Evolutionary conservation across 331 rosid species (phyloP).

Genomic region (Prunus yedoensis): DNA sequence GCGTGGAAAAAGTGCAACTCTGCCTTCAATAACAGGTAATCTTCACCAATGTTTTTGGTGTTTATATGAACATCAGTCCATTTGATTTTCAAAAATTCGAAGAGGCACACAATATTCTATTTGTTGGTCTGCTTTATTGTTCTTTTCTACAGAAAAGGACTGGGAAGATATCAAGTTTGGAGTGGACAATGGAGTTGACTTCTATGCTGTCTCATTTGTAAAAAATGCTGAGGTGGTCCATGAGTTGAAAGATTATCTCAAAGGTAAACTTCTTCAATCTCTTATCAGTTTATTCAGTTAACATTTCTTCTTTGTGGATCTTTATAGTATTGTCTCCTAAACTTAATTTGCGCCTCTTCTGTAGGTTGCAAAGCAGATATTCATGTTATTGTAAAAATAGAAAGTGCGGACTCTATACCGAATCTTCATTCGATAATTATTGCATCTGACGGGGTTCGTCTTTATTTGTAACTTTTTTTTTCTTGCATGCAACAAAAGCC

Average conservation of each 20-base stretch:
- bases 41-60: neutral
- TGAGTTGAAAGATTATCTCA: constrained; percentile 81
- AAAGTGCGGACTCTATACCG: constrained; percentile 94
- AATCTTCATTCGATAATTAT: constrained; percentile 91
- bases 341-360: constrained; percentile 27
- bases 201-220: constrained; percentile 92
- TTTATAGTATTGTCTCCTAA: constrained; percentile 19
- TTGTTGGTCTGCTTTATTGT: constrained; percentile 5
- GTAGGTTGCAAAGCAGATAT: constrained; percentile 78
- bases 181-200: constrained; percentile 92
- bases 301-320: constrained; percentile 9
- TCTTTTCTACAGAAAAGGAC: constrained; percentile 67
- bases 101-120: neutral
- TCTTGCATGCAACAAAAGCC: neutral
- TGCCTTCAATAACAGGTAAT: constrained; percentile 94
- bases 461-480: neutral
- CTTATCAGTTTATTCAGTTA: constrained; percentile 24
- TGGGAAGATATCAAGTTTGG: constrained; percentile 99
- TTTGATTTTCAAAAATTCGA: constrained; percentile 8
- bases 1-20: constrained; percentile 94
- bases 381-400: constrained; percentile 86
- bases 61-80: neutral
- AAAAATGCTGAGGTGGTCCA: constrained; percentile 87
- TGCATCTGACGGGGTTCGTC: constrained; percentile 94
- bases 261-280: constrained; percentile 40